Evolutionary conservation across 2,329 filamentous ascomycete species (phyloP), one percentile per base, ranked within the genome.

Genomic region (Hypomyces rosellus): DNA sequence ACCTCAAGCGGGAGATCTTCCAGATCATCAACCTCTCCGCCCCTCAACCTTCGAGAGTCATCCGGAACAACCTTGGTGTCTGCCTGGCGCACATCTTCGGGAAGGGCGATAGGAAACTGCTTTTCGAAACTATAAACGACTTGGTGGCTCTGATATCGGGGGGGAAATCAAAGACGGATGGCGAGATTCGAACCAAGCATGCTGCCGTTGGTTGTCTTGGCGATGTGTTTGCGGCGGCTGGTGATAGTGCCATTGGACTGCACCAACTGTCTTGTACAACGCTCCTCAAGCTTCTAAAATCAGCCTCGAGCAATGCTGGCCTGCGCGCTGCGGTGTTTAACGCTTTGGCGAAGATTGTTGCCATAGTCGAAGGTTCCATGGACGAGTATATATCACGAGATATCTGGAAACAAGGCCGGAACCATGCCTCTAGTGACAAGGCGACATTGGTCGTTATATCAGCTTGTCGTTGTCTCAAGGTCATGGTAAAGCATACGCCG

Each of bases 111-210:
- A 81, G 92, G 56, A 96, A 95, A 65, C 77, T 95, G 46, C 78
- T 99, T 2, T 96, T 95, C 64, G 93, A 99, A 68, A 95, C 89
- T 0, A 87, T 97, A 64, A 95, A 93, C 61, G 92, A 97, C 58
- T 75, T 97, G 11, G 76, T 91, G 9, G 75, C 72, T 11, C 83
- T 95, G 50, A 66, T 95, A 42, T 83, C 83, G 53, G 79, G 79
- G 44, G 82, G 85, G 16, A 96, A 95, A 67, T 76, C 76, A 34
- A 86, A 85, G 65, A 73, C 73, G 48, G 91, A 96, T 51, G 83
- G 82, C 58, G 90, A 96, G 60, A 67, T 86, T 46, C 83, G 84
- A 61, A 80, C 83, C 3, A 95, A 89, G 68, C 91, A 96, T 77
- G 90, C 90, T 5, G 92, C 92, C 18, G 86, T 88, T 37, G 82